A percentile compares a stretch with the other conserved stretches of the same genome.
These are phyloP conservation scores for Trebouxia sp. DNA, from an alignment of 139 green algal genomes.

Conservation along the genomic window DNA sequence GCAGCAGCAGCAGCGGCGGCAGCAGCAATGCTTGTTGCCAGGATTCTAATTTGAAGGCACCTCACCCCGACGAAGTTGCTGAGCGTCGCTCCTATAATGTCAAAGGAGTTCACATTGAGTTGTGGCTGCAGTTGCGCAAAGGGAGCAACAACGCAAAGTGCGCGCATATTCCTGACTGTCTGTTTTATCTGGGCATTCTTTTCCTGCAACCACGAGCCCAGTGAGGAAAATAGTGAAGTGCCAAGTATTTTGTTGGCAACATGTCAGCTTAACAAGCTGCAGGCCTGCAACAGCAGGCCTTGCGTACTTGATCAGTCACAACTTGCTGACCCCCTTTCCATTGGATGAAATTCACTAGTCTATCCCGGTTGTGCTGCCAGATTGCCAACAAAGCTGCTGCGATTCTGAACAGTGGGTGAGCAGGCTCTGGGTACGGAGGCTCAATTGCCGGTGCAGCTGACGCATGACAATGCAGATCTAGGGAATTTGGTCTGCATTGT, in stretches of 20 bases:
- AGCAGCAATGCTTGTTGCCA: neutral
- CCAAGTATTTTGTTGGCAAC: neutral
- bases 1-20: too few species aligned
- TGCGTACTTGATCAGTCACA: too few species aligned
- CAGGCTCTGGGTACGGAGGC: neutral
- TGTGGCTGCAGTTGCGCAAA: constrained; percentile 48
- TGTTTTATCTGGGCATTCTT: constrained; percentile 39
- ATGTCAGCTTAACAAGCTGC: neutral
- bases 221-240: neutral
- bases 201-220: neutral
- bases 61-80: constrained; percentile 59
- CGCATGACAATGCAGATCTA: too few species aligned
- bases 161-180: constrained; percentile 38
- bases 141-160: constrained; percentile 51
- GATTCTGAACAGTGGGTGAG: neutral
- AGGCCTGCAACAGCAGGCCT: neutral
- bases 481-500: too few species aligned
- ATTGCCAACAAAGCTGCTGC: neutral
- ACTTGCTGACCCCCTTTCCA: neutral
- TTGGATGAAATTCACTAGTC: neutral
- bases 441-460: neutral
- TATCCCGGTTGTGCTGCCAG: neutral
- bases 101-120: constrained; percentile 40
- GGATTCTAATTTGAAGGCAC: too few species aligned
- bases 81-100: constrained; percentile 56